Conservation (phyloP, 2,329 filamentous ascomycete species). For the Aspergillus spinulosporus region DNA sequence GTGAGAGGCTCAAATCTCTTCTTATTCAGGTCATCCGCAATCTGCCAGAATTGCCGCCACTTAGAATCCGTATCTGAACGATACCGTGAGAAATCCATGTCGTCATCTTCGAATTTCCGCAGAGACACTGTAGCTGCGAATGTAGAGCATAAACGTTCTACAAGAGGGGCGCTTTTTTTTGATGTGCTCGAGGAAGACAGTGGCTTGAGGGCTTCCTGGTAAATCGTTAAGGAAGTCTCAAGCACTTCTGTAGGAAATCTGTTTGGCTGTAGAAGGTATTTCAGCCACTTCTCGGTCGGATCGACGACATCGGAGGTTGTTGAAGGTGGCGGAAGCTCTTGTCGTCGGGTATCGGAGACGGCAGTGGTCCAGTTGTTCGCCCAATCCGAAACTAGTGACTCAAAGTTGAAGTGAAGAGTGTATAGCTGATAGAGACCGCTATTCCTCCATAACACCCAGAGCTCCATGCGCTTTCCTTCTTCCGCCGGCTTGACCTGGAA, state of each 20-base stretch:
- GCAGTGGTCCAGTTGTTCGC: conserved; percentile 69
- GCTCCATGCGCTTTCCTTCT: conserved; percentile 56
- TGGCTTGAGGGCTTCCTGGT: conserved; percentile 63
- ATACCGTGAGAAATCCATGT: conserved; percentile 74
- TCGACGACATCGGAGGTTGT: conserved; percentile 66
- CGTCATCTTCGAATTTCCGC: conserved; percentile 60
- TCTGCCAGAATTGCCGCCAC: conserved; percentile 86
- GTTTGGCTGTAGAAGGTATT: conserved; percentile 78
- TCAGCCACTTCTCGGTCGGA: conserved; percentile 80
- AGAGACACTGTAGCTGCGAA: conserved; percentile 69
- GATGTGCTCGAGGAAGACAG: conserved; percentile 42
- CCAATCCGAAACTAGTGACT: conserved; percentile 64
- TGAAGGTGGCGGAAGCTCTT: conserved; percentile 58
- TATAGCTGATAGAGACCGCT: conserved; percentile 76
- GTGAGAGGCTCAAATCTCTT: conserved; percentile 79
- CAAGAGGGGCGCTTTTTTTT: conserved; percentile 58
- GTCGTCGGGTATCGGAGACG: conserved; percentile 58
- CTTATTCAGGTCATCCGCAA: conserved; percentile 82
- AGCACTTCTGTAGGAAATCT: conserved; percentile 77
- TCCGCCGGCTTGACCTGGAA: conserved; percentile 63
- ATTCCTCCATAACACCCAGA: conserved; percentile 85
- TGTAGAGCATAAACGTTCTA: conserved; percentile 73
- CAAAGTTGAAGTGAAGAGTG: conserved; percentile 70
- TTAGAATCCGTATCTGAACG: conserved; percentile 72
- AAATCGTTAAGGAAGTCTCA: conserved; percentile 79